Conservation (phyloP, 495 filamentous ascomycete species). For the Lindgomyces ingoldianus region DNA sequence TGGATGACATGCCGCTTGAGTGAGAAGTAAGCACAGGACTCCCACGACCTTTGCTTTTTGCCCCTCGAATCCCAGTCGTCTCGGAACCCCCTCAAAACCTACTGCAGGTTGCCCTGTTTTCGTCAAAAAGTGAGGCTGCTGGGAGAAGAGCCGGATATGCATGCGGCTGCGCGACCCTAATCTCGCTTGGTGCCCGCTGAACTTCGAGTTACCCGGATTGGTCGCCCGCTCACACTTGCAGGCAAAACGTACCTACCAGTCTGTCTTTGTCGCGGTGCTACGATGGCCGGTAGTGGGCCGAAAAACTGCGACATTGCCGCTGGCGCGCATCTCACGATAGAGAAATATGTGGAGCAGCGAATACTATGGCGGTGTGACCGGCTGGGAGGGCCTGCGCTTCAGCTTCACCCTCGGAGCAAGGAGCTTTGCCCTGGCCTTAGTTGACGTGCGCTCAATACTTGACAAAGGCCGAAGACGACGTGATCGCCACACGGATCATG, state of each 20-base stretch:
- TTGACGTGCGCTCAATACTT: too few relatives aligned
- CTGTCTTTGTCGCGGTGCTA: too few relatives aligned
- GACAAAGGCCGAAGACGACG: too few relatives aligned
- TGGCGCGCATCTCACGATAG: too few relatives aligned
- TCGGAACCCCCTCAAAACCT: background rate
- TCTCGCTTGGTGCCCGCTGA: constrained; percentile 2
- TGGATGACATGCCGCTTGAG: background rate
- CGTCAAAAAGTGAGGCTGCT: constrained; percentile 2
- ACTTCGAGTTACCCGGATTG: background rate
- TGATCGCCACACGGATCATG: too few relatives aligned
- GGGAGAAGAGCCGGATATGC: background rate
- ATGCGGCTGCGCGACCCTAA: constrained; percentile 1
- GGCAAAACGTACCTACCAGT: too few relatives aligned
- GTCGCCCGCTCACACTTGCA: background rate
- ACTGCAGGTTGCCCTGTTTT: background rate
- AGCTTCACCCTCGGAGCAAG: too few relatives aligned
- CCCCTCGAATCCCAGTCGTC: background rate
- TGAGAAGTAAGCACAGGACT: background rate
- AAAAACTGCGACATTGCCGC: too few relatives aligned
- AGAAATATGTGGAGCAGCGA: background rate
- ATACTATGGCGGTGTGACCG: background rate
- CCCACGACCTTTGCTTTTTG: background rate
- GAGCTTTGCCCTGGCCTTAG: background rate
- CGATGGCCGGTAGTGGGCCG: background rate
- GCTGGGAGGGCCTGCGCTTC: background rate